phyloP scores from a whole-genome alignment of 768 basidiomycete species.

The Amanita subjunquillea region DNA sequence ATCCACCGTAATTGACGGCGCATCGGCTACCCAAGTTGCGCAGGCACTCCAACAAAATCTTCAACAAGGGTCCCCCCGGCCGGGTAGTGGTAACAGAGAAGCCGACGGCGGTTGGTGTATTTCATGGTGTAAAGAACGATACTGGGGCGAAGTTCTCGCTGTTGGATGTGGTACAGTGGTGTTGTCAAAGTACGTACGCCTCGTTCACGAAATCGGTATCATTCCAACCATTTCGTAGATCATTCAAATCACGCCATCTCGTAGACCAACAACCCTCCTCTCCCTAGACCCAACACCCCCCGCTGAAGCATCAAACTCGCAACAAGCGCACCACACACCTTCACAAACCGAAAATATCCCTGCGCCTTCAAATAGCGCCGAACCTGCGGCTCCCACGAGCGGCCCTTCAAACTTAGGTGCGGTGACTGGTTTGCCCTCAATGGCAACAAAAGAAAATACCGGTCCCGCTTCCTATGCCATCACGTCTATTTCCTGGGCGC shows the following conservation, averaged over 20 bases:
- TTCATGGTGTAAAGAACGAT: slow-evolving; percentile 92
- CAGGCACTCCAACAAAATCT: slow-evolving; percentile 51
- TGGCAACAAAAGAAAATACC: slow-evolving; percentile 3
- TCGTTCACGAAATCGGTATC: slow-evolving; percentile 1
- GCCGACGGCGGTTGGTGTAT: slow-evolving; percentile 91
- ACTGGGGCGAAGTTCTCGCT: slow-evolving; percentile 90
- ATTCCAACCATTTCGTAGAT: slow-evolving; percentile 32
- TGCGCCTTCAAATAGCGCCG: neutral
- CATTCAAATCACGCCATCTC: slow-evolving; percentile 61
- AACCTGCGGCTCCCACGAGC: neutral
- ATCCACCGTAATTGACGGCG: slow-evolving; percentile 39
- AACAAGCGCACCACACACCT: slow-evolving; percentile 7
- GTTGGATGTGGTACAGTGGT: slow-evolving; percentile 62
- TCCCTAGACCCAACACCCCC: slow-evolving; percentile 43
- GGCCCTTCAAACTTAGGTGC: neutral
- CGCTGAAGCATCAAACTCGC: neutral
- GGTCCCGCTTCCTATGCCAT: slow-evolving; percentile 48
- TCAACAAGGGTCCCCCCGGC: slow-evolving; percentile 19
- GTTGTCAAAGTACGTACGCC: slow-evolving; percentile 65
- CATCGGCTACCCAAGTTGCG: slow-evolving; percentile 50
- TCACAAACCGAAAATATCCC: slow-evolving; percentile 8
- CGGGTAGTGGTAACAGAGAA: slow-evolving; percentile 54
- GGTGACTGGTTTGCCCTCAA: slow-evolving; percentile 19
- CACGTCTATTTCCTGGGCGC: slow-evolving; percentile 86
- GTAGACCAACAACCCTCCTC: slow-evolving; percentile 56